A percentile compares a stretch with the other conserved stretches of the same genome.
These are phyloP conservation scores for Pelargonium citronellum DNA, from an alignment of 441 rosid genomes.

Conservation along the genomic window DNA sequence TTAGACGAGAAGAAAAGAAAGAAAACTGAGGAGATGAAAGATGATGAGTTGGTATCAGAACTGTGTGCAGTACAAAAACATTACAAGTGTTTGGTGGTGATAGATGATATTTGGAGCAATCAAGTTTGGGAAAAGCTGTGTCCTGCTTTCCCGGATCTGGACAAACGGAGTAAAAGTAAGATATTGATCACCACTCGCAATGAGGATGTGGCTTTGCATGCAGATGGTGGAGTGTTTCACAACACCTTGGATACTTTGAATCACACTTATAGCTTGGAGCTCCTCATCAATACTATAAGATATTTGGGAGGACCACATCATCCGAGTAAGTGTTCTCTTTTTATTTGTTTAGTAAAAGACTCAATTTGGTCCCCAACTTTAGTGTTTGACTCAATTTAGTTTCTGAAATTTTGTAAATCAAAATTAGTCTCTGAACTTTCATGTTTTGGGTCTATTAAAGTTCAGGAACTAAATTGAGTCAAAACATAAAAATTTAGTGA, in stretches of 20 bases:
- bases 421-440: too few species aligned
- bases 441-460: too few species aligned
- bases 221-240: not conserved
- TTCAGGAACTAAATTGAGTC: too few species aligned
- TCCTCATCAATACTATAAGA: not conserved
- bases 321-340: not conserved
- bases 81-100: slow-evolving; percentile 30
- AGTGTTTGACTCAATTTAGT: too few species aligned
- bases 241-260: not conserved
- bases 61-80: slow-evolving; percentile 23
- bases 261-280: not conserved
- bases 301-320: not conserved
- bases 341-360: too few species aligned
- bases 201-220: not conserved
- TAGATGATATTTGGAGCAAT: slow-evolving; percentile 30
- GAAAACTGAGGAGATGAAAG: slow-evolving; percentile 25
- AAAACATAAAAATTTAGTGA: too few species aligned
- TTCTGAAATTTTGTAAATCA: too few species aligned
- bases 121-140: not conserved
- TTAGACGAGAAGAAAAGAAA: slow-evolving; percentile 19
- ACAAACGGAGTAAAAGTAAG: not conserved
- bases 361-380: too few species aligned
- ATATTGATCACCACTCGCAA: not conserved
- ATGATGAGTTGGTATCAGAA: slow-evolving; percentile 31
- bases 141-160: too few species aligned